Base-by-base conservation (phyloP, 2,329 filamentous ascomycete genomes). In the Bertia moriformis region DNA sequence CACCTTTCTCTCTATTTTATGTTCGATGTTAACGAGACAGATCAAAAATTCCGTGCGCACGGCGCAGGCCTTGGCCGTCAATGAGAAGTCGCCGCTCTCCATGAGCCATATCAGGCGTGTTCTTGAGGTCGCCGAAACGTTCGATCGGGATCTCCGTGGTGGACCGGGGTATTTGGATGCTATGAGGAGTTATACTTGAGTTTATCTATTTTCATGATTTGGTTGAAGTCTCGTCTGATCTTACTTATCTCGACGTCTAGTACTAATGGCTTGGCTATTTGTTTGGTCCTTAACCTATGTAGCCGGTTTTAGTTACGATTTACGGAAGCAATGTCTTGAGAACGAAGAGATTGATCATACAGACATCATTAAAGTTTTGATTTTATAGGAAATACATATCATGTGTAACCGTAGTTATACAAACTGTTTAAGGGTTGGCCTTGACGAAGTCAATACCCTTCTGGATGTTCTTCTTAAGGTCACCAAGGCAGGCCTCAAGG, bases 21-120 rank as follows among this genome's bases (percentile, higher is more conserved):
- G 19, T 27, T 14, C n/a, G n/a, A n/a, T n/a, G 15, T 15, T 35
- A 22, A n/a, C n/a, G n/a, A n/a, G n/a, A n/a, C n/a, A 74, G 69
- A 78, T 78, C 57, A 78, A 78, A 56, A 79, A 79, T 47, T 67
- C 68, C 4, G 73, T 78, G 39, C 66, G 72, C 36, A 77, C 71
- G 1, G 71, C 71, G 3, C 74, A 79, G 48, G 69, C 70, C 1
- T 62, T 79, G 13, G 72, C 74, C 13, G 59, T 77, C 18, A 68
- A 72, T 32, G 69, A 76, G 48, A 60, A 65, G 29, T 55, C 60
- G 3, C 57, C 61, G 0, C 59, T 79, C 29, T 64, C 65, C 22
- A 73, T 79, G 66, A 61, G 65, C 20, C 72, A 78, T 46, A 69
- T 79, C 49, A 69, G 66, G 46, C 62, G 69, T 18, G 72, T 78